Conservation (phyloP, 371 early-diverging fungal genomes). For the Batrachochytrium dendrobatidis region DNA sequence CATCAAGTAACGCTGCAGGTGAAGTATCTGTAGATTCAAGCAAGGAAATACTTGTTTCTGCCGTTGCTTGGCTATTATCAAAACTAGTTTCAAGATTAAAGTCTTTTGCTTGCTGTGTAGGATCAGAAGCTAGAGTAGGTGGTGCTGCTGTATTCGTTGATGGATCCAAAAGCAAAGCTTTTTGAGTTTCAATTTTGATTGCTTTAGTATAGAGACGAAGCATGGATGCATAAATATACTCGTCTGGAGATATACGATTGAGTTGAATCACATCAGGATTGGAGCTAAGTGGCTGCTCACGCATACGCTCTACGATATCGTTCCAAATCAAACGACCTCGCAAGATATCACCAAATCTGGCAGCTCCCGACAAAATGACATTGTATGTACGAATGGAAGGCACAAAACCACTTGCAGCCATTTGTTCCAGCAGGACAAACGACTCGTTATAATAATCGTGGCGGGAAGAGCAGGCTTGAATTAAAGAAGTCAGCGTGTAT, state of each 20-base stretch:
- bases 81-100: background rate
- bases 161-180: background rate
- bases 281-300: too few relatives aligned
- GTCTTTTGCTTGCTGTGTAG: background rate
- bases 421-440: conserved; percentile 70
- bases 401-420: conserved; percentile 71
- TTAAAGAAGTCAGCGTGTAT: conserved; percentile 77
- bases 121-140: too few relatives aligned
- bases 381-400: conserved; percentile 75
- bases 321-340: conserved; percentile 32
- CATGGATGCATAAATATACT: conserved; percentile 10
- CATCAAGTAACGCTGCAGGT: too few relatives aligned
- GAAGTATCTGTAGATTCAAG: too few relatives aligned
- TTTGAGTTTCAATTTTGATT: background rate
- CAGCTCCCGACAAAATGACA: conserved; percentile 52
- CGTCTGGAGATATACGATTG: conserved; percentile 9
- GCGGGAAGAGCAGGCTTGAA: conserved; percentile 75
- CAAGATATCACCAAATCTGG: conserved; percentile 26
- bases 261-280: conserved; percentile 4
- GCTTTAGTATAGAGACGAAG: conserved; percentile 9
- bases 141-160: background rate
- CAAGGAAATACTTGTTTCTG: too few relatives aligned
- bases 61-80: too few relatives aligned
- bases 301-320: conserved; percentile 12
- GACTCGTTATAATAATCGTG: conserved; percentile 75